Conservation (phyloP, 164 flowering plant genomes). For the Piper longum region DNA sequence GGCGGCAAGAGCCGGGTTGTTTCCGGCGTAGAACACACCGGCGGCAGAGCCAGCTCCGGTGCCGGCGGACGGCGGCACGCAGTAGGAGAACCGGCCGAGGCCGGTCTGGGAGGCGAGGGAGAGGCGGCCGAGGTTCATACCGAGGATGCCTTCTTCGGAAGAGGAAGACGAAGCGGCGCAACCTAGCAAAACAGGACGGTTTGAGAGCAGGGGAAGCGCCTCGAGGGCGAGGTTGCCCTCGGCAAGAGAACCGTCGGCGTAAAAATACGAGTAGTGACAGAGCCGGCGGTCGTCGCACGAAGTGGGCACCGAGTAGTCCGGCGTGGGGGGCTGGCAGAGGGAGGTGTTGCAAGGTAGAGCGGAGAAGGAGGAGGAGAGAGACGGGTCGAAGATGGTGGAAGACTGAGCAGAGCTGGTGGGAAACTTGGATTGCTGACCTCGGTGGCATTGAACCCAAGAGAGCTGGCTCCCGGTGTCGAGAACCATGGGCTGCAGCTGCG, state of each 20-base stretch:
- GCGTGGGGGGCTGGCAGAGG: conserved; percentile 49
- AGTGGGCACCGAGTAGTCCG: conserved; percentile 69
- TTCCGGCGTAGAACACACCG: conserved; percentile 48
- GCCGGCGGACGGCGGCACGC: conserved; percentile 23
- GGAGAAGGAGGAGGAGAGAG: conserved; percentile 66
- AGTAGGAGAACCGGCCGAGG: conserved; percentile 51
- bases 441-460: conserved; percentile 67
- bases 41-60: conserved; percentile 5
- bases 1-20: conserved; percentile 43
- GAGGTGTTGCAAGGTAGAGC: conserved; percentile 56
- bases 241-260: conserved; percentile 69
- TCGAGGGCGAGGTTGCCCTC: conserved; percentile 82
- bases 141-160: conserved; percentile 61
- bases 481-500: conserved; percentile 60
- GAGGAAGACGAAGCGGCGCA: conserved; percentile 29
- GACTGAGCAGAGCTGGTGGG: conserved; percentile 4
- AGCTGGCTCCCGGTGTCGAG: conserved; percentile 80
- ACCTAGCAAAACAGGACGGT: conserved; percentile 57
- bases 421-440: conserved; percentile 4
- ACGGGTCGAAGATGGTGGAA: conserved; percentile 35
- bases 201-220: conserved; percentile 27
- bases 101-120: conserved; percentile 56
- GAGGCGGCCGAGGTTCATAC: conserved; percentile 62
- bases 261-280: conserved; percentile 77
- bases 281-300: conserved; percentile 49